Conservation (phyloP, 2,329 filamentous ascomycete species). For the Furcasterigmium sp. region DNA sequence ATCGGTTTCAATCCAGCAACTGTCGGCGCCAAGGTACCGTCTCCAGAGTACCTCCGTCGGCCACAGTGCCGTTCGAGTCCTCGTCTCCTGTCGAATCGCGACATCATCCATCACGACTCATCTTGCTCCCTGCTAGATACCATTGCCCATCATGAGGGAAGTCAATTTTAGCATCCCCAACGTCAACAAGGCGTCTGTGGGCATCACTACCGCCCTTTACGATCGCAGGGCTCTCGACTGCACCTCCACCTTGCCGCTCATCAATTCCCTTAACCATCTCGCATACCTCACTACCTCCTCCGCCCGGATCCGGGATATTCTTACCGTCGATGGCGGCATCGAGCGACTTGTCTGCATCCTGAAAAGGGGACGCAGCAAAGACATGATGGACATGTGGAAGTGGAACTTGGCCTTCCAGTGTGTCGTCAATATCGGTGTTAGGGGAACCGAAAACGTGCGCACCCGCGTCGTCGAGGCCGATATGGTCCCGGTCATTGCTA, state of each 20-base stretch:
- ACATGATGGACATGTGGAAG: slow-evolving; percentile 99
- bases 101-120: background rate
- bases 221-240: slow-evolving; percentile 96
- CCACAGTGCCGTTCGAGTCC: background rate
- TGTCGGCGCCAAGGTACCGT: too few species aligned
- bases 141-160: slow-evolving; percentile 77
- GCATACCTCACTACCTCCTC: slow-evolving; percentile 98
- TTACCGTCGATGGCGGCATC: slow-evolving; percentile 97
- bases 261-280: slow-evolving; percentile 98
- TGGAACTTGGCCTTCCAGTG: slow-evolving; percentile 99
- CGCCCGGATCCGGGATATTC: slow-evolving; percentile 92
- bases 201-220: slow-evolving; percentile 97
- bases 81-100: background rate
- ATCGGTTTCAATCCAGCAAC: too few species aligned
- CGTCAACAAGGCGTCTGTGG: slow-evolving; percentile 98
- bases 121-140: background rate
- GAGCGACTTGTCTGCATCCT: slow-evolving; percentile 95
- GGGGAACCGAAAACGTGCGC: slow-evolving; percentile 88
- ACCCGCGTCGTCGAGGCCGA: slow-evolving; percentile 96
- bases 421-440: slow-evolving; percentile 96
- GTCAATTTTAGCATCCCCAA: slow-evolving; percentile 99
- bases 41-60: background rate
- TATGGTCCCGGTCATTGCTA: slow-evolving; percentile 98
- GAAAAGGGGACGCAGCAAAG: slow-evolving; percentile 93
- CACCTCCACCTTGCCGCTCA: slow-evolving; percentile 93